A percentile compares a stretch with the other conserved stretches of the same genome.
These are phyloP conservation scores for Mallotus repandus DNA, from an alignment of 441 rosid species.

Conservation along the genomic window DNA sequence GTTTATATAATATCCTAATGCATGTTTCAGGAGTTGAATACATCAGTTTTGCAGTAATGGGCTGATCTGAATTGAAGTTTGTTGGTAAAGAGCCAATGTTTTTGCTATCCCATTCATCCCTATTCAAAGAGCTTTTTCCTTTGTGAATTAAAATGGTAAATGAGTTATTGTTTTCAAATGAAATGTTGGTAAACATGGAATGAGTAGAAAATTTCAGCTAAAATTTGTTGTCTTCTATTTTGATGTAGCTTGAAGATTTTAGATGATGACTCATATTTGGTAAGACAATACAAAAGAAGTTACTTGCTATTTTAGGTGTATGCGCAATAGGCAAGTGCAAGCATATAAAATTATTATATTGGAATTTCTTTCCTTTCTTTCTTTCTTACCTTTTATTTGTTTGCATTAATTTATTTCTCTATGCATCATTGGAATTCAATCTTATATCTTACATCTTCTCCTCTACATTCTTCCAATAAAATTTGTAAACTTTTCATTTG, in stretches of 20 bases:
- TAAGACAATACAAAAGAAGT: background rate
- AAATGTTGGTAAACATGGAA: background rate
- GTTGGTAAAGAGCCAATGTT: background rate
- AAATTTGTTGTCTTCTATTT: slow-evolving; percentile 9
- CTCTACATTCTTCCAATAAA: too few relatives aligned
- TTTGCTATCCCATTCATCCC: background rate
- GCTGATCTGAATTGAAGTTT: background rate
- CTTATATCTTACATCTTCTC: too few relatives aligned
- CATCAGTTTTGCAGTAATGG: background rate
- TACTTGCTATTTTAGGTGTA: background rate
- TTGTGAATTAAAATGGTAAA: slow-evolving; percentile 13
- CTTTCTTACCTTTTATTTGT: too few relatives aligned
- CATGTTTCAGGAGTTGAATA: slow-evolving; percentile 19
- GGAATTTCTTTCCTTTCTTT: too few relatives aligned
- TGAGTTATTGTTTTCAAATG: background rate
- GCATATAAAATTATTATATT: too few relatives aligned
- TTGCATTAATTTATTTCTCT: too few relatives aligned
- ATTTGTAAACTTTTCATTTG: too few relatives aligned
- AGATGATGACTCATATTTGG: slow-evolving; percentile 7
- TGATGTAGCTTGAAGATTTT: slow-evolving; percentile 23
- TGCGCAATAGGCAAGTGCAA: background rate
- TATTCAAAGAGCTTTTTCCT: background rate
- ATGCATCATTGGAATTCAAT: too few relatives aligned
- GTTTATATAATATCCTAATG: too few relatives aligned
- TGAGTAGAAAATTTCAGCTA: slow-evolving; percentile 3